Evolutionary conservation across 2,329 filamentous ascomycete genomes (phyloP).

Genomic region (Acarospora socialis): DNA sequence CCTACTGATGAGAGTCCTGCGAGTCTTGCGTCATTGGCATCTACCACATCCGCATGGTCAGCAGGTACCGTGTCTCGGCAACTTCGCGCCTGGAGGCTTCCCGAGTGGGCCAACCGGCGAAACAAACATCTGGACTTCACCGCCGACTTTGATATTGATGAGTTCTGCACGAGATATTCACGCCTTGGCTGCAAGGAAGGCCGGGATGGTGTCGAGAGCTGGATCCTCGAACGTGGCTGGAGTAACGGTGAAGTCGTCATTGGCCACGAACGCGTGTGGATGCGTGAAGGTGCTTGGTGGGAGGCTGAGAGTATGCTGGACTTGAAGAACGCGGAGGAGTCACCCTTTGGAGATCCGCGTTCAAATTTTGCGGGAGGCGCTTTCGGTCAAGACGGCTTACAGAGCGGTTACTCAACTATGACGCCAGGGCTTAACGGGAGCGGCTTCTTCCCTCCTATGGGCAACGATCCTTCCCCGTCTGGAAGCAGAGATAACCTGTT

Average conservation of each 20-base stretch:
- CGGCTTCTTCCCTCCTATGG: slow-evolving; percentile 56
- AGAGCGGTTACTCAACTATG: slow-evolving; percentile 55
- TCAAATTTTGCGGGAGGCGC: slow-evolving; percentile 37
- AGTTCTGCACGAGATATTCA: slow-evolving; percentile 74
- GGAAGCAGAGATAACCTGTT: slow-evolving; percentile 61
- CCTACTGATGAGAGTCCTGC: slow-evolving; percentile 77
- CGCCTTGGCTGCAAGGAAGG: slow-evolving; percentile 78
- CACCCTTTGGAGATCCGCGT: slow-evolving; percentile 21
- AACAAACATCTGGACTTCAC: slow-evolving; percentile 90
- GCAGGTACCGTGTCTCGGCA: slow-evolving; percentile 86
- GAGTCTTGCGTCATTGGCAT: slow-evolving; percentile 55
- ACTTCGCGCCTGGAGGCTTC: slow-evolving; percentile 79
- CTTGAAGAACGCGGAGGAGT: slow-evolving; percentile 51
- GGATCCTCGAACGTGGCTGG: slow-evolving; percentile 91
- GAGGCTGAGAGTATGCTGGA: slow-evolving; percentile 95
- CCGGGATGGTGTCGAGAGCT: slow-evolving; percentile 82
- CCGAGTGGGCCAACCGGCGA: slow-evolving; percentile 91
- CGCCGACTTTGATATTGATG: slow-evolving; percentile 86
- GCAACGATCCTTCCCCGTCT: slow-evolving; percentile 46
- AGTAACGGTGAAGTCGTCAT: slow-evolving; percentile 93
- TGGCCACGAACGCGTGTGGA: slow-evolving; percentile 86
- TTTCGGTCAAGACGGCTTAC: slow-evolving; percentile 46
- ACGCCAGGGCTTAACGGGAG: slow-evolving; percentile 38
- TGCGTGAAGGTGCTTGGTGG: slow-evolving; percentile 91
- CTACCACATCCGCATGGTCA: slow-evolving; percentile 76